These are phyloP conservation scores for Ascochyta koolunga DNA, from an alignment of 2,329 filamentous ascomycete genomes.

Conservation along the genomic window DNA sequence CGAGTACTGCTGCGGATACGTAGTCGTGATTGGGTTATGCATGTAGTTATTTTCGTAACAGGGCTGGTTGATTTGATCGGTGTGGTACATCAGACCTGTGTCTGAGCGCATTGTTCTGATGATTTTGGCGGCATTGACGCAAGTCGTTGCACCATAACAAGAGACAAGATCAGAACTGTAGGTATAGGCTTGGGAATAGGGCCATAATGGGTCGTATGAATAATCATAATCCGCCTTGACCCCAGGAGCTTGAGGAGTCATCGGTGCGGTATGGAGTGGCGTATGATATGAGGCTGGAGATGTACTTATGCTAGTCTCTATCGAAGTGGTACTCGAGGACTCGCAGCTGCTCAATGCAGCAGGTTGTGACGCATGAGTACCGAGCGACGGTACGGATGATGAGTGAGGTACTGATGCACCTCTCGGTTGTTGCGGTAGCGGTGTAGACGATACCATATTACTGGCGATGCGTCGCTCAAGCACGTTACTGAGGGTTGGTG, in stretches of 20 bases:
- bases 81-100: conserved; percentile 3
- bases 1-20: conserved; percentile 1
- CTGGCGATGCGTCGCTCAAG: conserved; percentile 39
- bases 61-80: conserved; percentile 1
- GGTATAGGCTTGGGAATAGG: conserved; percentile 25
- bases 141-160: conserved; percentile 43
- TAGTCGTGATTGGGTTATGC: neutral
- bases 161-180: conserved; percentile 20
- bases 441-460: conserved; percentile 27
- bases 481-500: conserved; percentile 35
- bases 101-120: conserved; percentile 53
- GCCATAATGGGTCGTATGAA: conserved; percentile 34
- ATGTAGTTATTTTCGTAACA: conserved; percentile 7
- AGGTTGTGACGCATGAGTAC: conserved; percentile 29
- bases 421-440: conserved; percentile 19
- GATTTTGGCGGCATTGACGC: conserved; percentile 52
- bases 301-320: conserved; percentile 41
- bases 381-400: conserved; percentile 28
- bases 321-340: conserved; percentile 40
- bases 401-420: conserved; percentile 24
- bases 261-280: conserved; percentile 29
- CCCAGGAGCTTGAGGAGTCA: conserved; percentile 26
- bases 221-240: conserved; percentile 36
- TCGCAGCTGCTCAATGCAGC: conserved; percentile 34
- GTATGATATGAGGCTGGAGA: conserved; percentile 31